Conservation (phyloP, 139 green algal species). For the Ostreobium quekettii region DNA sequence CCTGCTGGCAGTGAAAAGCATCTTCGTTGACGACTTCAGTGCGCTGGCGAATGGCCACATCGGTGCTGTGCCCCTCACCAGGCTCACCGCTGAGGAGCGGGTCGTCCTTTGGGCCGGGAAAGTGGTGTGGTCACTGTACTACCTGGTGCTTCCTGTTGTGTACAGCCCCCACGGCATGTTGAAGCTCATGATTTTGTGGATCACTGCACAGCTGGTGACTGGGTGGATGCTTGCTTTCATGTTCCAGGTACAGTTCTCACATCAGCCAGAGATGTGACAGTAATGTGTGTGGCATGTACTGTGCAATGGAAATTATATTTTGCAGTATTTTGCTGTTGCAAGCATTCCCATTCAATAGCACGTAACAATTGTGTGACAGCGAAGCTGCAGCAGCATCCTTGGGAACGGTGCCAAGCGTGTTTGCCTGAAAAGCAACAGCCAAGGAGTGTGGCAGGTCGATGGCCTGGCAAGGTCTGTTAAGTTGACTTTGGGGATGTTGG, state of each 20-base stretch:
- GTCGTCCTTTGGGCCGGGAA: slow-evolving; percentile 39
- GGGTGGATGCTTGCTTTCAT: slow-evolving; percentile 63
- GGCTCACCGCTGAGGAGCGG: slow-evolving; percentile 25
- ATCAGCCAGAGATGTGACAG: too few species aligned
- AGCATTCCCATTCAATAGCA: too few species aligned
- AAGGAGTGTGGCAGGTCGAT: too few species aligned
- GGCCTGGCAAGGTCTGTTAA: too few species aligned
- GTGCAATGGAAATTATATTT: too few species aligned
- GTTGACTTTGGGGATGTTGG: too few species aligned
- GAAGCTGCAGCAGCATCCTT: too few species aligned
- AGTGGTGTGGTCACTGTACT: slow-evolving; percentile 24
- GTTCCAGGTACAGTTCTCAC: slow-evolving; percentile 65
- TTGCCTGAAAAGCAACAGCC: too few species aligned
- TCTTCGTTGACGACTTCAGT: slow-evolving; percentile 59
- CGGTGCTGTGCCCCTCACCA: slow-evolving; percentile 32
- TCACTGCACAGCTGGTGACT: slow-evolving; percentile 29
- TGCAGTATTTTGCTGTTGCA: too few species aligned
- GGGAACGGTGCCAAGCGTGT: too few species aligned
- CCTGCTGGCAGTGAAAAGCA: slow-evolving; percentile 53
- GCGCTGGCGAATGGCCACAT: slow-evolving; percentile 40
- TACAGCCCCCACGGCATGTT: slow-evolving; percentile 17
- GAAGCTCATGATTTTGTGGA: slow-evolving; percentile 28
- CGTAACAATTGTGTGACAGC: too few species aligned
- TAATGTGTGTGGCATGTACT: too few species aligned
- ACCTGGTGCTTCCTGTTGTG: slow-evolving; percentile 23